phyloP scores from a whole-genome alignment of 306 rosid genomes.

The Acacia melanoxylon region DNA sequence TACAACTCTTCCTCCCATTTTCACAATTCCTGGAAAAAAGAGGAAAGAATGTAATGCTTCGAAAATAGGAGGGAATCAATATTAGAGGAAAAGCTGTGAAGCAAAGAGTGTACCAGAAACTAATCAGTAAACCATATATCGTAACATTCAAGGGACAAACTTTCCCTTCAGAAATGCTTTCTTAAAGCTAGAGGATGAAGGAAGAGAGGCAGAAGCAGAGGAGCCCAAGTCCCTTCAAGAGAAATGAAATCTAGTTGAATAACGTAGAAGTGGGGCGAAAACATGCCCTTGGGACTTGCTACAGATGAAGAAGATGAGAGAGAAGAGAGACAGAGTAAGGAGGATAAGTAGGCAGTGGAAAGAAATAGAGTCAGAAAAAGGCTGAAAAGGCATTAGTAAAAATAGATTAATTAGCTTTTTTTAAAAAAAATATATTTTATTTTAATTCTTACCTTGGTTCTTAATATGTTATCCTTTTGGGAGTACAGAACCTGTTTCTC shows the following conservation, averaged over 20 bases:
- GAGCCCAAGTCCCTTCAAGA: constrained; percentile 19
- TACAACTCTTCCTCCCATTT: constrained; percentile 38
- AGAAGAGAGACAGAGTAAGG: constrained; percentile 8
- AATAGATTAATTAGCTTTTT: background rate
- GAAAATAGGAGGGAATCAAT: background rate
- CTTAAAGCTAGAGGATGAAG: constrained; percentile 12
- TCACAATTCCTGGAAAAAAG: constrained; percentile 35
- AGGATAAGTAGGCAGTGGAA: background rate
- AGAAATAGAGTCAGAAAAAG: background rate
- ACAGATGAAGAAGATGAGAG: constrained; percentile 38
- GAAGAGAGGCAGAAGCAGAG: constrained; percentile 30
- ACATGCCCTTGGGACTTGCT: constrained; percentile 44
- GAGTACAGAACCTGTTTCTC: background rate
- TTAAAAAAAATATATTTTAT: no score
- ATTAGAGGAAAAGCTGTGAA: constrained; percentile 7
- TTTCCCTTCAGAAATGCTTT: constrained; percentile 21
- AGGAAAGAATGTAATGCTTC: constrained; percentile 6
- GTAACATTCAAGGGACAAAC: background rate
- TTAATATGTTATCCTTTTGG: background rate
- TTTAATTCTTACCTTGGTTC: background rate
- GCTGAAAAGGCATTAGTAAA: background rate
- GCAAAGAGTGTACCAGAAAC: constrained; percentile 3
- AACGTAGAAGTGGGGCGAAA: constrained; percentile 48
- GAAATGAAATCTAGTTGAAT: constrained; percentile 35
- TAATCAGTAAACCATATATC: background rate